These are phyloP conservation scores for Gracilaria vermiculophylla DNA, from an alignment of 23 red algal genomes.

Conservation along the genomic window DNA sequence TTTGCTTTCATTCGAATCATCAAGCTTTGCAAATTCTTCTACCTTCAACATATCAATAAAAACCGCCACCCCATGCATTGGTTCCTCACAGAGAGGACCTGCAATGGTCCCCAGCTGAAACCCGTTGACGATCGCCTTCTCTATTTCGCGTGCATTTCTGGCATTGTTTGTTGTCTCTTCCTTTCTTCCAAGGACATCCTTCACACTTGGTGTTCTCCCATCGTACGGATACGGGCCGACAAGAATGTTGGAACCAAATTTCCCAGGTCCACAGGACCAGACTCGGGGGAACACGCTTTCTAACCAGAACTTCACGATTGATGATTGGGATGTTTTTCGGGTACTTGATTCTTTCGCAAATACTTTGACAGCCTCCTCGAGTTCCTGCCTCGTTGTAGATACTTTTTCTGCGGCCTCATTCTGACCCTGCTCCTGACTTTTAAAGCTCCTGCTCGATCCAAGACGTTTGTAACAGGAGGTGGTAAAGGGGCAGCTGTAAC, in stretches of 20 bases:
- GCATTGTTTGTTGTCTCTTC: background rate
- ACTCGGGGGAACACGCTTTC: conserved; percentile 36
- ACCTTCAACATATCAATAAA: conserved; percentile 34
- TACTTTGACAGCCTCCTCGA: conserved; percentile 31
- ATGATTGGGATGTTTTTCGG: background rate
- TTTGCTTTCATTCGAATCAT: background rate
- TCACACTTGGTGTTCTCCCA: background rate
- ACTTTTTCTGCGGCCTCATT: background rate
- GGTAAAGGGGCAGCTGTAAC: conserved; percentile 52
- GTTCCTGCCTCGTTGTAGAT: background rate
- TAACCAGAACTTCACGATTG: conserved; percentile 34
- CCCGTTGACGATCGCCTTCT: conserved; percentile 84
- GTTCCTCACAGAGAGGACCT: conserved; percentile 95
- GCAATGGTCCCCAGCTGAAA: conserved; percentile 85
- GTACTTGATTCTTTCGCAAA: conserved; percentile 28
- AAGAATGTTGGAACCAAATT: conserved; percentile 86
- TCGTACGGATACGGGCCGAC: conserved; percentile 47
- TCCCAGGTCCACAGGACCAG: conserved; percentile 54
- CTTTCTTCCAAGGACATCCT: background rate
- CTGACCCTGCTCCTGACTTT: background rate
- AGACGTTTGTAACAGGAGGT: conserved; percentile 22
- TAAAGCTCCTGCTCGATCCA: conserved; percentile 38
- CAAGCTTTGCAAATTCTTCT: background rate
- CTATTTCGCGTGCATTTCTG: conserved; percentile 13
- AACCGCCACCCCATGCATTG: conserved; percentile 89